Conservation (phyloP, 2,329 filamentous ascomycete species). For the Fusarium poae region DNA sequence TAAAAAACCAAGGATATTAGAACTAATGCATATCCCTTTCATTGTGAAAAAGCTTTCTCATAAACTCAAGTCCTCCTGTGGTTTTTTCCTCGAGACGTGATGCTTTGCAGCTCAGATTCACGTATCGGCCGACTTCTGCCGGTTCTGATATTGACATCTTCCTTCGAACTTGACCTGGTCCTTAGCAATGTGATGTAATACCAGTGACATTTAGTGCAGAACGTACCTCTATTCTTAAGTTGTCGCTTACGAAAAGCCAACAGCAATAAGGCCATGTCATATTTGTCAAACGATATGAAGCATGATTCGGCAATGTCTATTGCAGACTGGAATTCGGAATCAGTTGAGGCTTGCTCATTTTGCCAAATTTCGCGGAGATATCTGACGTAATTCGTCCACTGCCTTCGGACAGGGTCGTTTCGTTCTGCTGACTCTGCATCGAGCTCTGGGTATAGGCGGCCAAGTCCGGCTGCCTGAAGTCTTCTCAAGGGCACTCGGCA, state of each 20-base stretch:
- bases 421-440: fast-evolving
- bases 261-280: background rate
- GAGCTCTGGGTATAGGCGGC: background rate
- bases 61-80: fast-evolving
- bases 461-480: background rate
- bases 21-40: too few species aligned
- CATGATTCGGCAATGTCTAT: fast-evolving
- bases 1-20: too few species aligned
- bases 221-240: background rate
- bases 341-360: fast-evolving
- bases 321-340: background rate
- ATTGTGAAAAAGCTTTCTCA: background rate
- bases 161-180: background rate
- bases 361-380: fast-evolving
- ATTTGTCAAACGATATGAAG: background rate
- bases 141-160: background rate
- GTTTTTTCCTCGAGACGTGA: fast-evolving
- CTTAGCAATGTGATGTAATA: background rate
- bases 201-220: too few species aligned
- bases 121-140: background rate
- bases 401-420: fast-evolving
- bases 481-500: fast-evolving
- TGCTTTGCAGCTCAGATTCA: fast-evolving
- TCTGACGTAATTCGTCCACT: background rate
- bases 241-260: background rate